phyloP scores from a whole-genome alignment of 148 eudicot genomes.

The Vaccinium corymbosum region DNA sequence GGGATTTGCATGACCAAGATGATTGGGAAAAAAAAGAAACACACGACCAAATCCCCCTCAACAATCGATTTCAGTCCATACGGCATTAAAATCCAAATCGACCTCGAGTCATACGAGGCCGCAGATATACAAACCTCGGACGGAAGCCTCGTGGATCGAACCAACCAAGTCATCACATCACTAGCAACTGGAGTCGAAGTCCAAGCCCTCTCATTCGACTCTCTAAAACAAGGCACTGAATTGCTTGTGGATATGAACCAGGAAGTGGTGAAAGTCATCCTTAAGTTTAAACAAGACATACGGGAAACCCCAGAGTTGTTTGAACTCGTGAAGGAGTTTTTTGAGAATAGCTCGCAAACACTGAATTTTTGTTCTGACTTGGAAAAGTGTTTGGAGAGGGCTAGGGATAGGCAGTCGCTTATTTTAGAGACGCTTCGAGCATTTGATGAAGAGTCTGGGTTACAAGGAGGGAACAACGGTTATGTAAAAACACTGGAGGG shows the following conservation, averaged over 20 bases:
- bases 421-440: slow-evolving; percentile 75
- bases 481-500: slow-evolving; percentile 65
- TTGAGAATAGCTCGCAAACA: slow-evolving; percentile 82
- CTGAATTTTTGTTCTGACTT: slow-evolving; percentile 86
- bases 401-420: slow-evolving; percentile 65
- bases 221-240: slow-evolving; percentile 77
- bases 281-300: slow-evolving; percentile 90
- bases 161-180: slow-evolving; percentile 62
- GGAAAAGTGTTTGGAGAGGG: slow-evolving; percentile 79
- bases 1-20: too few species aligned
- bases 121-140: background rate
- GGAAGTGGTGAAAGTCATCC: slow-evolving; percentile 83
- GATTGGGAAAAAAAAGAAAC: slow-evolving; percentile 16
- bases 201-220: slow-evolving; percentile 69
- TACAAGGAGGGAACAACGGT: slow-evolving; percentile 29
- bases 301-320: slow-evolving; percentile 90
- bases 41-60: slow-evolving; percentile 51
- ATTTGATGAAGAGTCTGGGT: slow-evolving; percentile 69
- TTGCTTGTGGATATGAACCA: slow-evolving; percentile 92
- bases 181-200: slow-evolving; percentile 79
- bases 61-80: background rate
- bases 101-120: background rate
- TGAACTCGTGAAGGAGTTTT: slow-evolving; percentile 95
- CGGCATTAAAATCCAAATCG: background rate
- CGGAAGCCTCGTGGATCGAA: slow-evolving; percentile 47